Evolutionary conservation across 257 asterid genomes (phyloP), one percentile per base, ranked within the genome.

Genomic region (Plantago elongata): DNA sequence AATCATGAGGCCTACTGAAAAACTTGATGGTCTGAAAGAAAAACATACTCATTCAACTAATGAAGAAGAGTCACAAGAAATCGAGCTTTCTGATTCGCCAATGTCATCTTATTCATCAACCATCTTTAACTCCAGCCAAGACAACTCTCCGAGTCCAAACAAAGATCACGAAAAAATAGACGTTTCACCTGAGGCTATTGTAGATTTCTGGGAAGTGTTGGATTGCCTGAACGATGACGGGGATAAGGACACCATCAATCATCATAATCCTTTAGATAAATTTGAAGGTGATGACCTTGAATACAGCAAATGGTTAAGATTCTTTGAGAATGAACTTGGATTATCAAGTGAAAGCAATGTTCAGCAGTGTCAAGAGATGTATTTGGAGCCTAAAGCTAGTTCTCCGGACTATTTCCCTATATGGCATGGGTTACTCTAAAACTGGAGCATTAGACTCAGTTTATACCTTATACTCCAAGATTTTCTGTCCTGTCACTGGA

Each of bases 301-400:
- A 56, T 69, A 56, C 46, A 54, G 54, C 22, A 62, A 68, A 68
- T 87, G 94, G 94, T 60, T 82, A 69, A 76, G 51, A 68, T 40
- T 74, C 59, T 62, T 83, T 51, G 90, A 84, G 71, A 61, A 72
- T 64, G 96, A 81, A 61, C 83, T 85, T 42, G 88, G 83, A 70
- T 76, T 87, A 17, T 51, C 42, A 22, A 45, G 68, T 50, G 73
- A 65, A 34, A 57, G 12, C 22, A 58, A 63, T 22, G 44, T 11
- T 50, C 13, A 47, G 44, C 12, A 13, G 54, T 34, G 14, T 61
- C 47, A 52, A 15, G 73, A 45, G 45, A 48, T 51, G 65, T 5
- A 72, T 61, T 66, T 61, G 50, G 78, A 73, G 70, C 63, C 47
- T 45, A 63, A 63, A 62, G 51, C 51, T 38, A n/a, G 66, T 15